Evolutionary conservation across 495 filamentous ascomycete genomes (phyloP).

Genomic region (Trichoderma virens): DNA sequence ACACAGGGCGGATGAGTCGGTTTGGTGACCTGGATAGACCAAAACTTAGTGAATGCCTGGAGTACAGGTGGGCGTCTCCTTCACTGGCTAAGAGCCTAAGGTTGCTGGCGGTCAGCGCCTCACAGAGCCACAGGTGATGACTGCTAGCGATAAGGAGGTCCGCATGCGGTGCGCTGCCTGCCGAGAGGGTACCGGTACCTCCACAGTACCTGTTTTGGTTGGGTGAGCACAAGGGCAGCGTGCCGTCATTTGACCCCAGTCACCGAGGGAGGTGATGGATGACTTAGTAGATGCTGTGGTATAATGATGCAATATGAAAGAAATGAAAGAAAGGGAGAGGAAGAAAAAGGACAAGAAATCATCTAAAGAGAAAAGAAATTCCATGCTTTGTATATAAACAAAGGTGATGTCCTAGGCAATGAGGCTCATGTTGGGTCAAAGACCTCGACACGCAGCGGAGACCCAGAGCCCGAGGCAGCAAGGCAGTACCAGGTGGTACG

Average conservation of each 20-base stretch:
- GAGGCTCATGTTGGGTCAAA: too few relatives aligned
- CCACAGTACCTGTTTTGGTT: neutral
- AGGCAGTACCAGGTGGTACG: too few relatives aligned
- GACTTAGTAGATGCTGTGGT: neutral
- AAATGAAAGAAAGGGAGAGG: neutral
- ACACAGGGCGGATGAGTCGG: slow-evolving; percentile 8
- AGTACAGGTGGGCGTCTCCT: neutral
- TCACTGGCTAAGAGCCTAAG: neutral
- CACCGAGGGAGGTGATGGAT: neutral
- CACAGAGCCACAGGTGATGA: neutral
- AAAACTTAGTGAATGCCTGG: neutral
- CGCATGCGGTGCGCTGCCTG: neutral
- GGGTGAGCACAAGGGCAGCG: slow-evolving; percentile 1
- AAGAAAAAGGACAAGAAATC: neutral
- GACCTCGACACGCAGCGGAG: too few relatives aligned
- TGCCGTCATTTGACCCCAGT: neutral
- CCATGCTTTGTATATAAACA: neutral
- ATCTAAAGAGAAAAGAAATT: too few relatives aligned
- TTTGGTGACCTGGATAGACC: neutral
- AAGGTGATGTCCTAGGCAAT: too few relatives aligned
- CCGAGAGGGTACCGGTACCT: neutral
- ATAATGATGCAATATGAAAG: neutral
- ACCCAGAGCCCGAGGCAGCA: too few relatives aligned
- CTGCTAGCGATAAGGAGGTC: neutral
- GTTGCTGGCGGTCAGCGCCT: slow-evolving; percentile 1